These are phyloP conservation scores for Hirsutella minnesotensis DNA, from an alignment of 2,329 filamentous ascomycete species.

Conservation along the genomic window DNA sequence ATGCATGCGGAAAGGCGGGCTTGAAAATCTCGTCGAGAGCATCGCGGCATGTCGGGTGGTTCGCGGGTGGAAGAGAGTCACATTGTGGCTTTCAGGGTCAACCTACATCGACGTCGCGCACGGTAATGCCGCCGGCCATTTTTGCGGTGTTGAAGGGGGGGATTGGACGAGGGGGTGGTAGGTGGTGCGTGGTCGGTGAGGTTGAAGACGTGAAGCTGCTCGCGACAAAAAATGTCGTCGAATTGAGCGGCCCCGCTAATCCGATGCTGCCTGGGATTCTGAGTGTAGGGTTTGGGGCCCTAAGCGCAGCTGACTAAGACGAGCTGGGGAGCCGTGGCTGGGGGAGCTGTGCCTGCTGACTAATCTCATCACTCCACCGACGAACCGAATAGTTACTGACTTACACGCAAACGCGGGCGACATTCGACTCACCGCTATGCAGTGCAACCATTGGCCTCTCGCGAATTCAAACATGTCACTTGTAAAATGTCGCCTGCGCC, in stretches of 20 bases:
- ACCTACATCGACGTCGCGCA: constrained; percentile 80
- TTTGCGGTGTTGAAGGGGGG: constrained; percentile 42
- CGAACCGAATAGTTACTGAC: too few relatives aligned
- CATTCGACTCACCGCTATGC: too few relatives aligned
- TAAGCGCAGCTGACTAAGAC: neutral
- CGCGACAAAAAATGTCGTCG: constrained; percentile 2
- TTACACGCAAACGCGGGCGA: too few relatives aligned
- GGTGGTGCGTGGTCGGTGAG: constrained; percentile 17
- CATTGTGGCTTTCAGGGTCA: constrained; percentile 9
- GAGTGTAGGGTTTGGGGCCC: neutral
- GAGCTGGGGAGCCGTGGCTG: too few relatives aligned
- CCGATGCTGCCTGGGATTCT: constrained; percentile 1
- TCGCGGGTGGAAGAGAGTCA: neutral
- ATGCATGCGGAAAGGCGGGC: neutral
- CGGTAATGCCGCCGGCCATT: constrained; percentile 69
- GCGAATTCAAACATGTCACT: too few relatives aligned
- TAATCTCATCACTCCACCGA: too few relatives aligned
- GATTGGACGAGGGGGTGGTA: neutral
- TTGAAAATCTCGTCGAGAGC: neutral
- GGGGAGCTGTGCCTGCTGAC: too few relatives aligned
- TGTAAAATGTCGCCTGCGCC: too few relatives aligned
- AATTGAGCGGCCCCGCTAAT: neutral
- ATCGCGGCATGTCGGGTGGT: neutral
- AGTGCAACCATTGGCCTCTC: too few relatives aligned
- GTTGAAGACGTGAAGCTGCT: constrained; percentile 15